Percentiles rank a stretch among this genome's conserved stretches.
Conservation (phyloP, 352 stramenopile genomes). For the Pythium scleroteichum region DNA sequence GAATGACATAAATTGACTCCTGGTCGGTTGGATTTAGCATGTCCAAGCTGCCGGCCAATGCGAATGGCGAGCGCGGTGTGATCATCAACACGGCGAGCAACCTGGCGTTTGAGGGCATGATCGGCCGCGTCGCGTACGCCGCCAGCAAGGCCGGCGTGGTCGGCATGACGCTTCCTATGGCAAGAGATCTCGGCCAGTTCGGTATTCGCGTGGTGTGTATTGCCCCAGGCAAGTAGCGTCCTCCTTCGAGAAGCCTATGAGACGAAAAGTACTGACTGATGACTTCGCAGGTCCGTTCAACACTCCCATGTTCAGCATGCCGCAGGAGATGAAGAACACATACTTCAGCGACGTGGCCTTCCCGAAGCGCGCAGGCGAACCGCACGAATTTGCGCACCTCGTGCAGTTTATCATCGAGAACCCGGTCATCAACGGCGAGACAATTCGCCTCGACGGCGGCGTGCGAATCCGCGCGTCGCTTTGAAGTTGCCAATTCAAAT, state of each 20-base stretch:
- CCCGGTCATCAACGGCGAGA: conserved; percentile 6
- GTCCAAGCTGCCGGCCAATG: conserved; percentile 55
- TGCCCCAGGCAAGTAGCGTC: conserved; percentile 57
- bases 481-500: too few relatives aligned
- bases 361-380: conserved; percentile 58
- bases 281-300: conserved; percentile 86
- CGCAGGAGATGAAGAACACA: conserved; percentile 92
- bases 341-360: conserved; percentile 94
- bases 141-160: conserved; percentile 95
- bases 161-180: conserved; percentile 96
- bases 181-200: conserved; percentile 90
- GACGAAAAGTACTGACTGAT: too few relatives aligned
- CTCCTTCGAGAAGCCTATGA: too few relatives aligned
- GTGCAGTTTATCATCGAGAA: background rate
- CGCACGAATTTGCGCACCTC: background rate
- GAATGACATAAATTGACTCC: background rate
- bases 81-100: conserved; percentile 99
- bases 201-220: conserved; percentile 97
- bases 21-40: conserved; percentile 49
- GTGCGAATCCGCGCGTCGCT: too few relatives aligned
- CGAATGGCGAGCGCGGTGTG: conserved; percentile 89
- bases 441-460: background rate
- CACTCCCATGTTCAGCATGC: conserved; percentile 95
- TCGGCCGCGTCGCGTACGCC: conserved; percentile 96
- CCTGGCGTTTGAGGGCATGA: conserved; percentile 96